A percentile compares a stretch with the other conserved stretches of the same genome.
Evolutionary conservation across 768 basidiomycete species (phyloP).

Genomic region (Tylopilus sp.): DNA sequence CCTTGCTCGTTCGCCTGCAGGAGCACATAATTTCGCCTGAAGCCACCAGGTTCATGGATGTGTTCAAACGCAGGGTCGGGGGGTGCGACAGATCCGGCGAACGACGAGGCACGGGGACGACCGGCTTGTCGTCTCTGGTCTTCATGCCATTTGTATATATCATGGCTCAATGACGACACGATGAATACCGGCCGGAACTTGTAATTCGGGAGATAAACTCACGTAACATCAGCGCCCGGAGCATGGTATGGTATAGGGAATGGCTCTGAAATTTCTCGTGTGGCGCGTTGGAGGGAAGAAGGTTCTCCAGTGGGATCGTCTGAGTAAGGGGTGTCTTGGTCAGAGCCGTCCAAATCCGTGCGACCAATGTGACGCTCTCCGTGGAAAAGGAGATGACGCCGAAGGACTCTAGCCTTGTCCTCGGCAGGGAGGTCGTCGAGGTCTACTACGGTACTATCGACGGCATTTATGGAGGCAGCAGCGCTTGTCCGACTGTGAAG

Average conservation of each 20-base stretch:
- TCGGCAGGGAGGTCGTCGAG: constrained; percentile 70
- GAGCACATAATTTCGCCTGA: constrained; percentile 84
- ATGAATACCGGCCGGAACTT: constrained; percentile 16
- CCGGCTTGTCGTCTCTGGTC: constrained; percentile 59
- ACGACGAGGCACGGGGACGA: constrained; percentile 70
- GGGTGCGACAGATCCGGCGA: constrained; percentile 48
- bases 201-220: constrained; percentile 35
- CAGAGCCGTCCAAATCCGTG: constrained; percentile 23
- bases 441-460: constrained; percentile 31
- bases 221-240: constrained; percentile 91
- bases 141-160: constrained; percentile 93
- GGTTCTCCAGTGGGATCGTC: constrained; percentile 23
- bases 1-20: constrained; percentile 68
- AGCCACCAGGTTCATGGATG: constrained; percentile 94
- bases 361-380: constrained; percentile 48
- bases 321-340: constrained; percentile 16
- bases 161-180: constrained; percentile 51
- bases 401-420: constrained; percentile 78
- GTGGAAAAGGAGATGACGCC: constrained; percentile 75
- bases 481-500: constrained; percentile 25
- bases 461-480: constrained; percentile 28
- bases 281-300: constrained; percentile 26
- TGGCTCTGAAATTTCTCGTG: constrained; percentile 53
- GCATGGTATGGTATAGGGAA: constrained; percentile 88
- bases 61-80: constrained; percentile 83